Evolutionary conservation across 257 asterid species (phyloP), one percentile per base, ranked within the genome.

Genomic region (Echium plantagineum): DNA sequence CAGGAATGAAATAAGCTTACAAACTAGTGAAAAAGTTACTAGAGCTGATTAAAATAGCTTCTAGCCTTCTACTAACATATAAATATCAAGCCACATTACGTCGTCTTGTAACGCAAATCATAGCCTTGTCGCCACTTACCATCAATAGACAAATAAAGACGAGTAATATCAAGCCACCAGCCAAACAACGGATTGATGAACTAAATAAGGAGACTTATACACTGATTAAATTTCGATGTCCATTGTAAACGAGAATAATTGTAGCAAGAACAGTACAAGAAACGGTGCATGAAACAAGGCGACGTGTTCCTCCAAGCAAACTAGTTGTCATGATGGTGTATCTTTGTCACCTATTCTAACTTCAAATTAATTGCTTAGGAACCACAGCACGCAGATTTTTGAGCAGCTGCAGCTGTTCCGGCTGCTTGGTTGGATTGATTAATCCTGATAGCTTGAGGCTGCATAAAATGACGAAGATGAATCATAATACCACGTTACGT

Each of bases 381-480:
- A 38, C 48, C 48, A 38, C 48, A 38, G 15, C 48, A 38, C 16
- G 17, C 17, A 42, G 49, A 42, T 42, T 42, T 38, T 42, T 42
- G 49, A 59, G 89, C 84, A 64, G 81, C 75, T 64, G 75, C 74
- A 57, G 80, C 77, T 32, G 81, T 69, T 52, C 94, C 95, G 20
- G 60, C 71, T 46, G 73, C 17, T 77, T 83, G 95, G 71, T 86
- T 94, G 15, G 88, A 69, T 76, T 80, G 89, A 77, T 64, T 68
- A 63, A 89, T 89, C 75, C 74, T 79, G 64, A 89, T 78, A 69
- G 94, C 69, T 63, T 79, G 94, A 46, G 94, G 94, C 95, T 89
- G 86, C 77, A 74, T 31, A 26, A 26, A 22, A 30, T 18, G 69
- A 62, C 52, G 66, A 28, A 17, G 57, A 66, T 3, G 16, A 35